phyloP scores from a whole-genome alignment of 352 stramenopile genomes.

The Aphanomyces euteiches region DNA sequence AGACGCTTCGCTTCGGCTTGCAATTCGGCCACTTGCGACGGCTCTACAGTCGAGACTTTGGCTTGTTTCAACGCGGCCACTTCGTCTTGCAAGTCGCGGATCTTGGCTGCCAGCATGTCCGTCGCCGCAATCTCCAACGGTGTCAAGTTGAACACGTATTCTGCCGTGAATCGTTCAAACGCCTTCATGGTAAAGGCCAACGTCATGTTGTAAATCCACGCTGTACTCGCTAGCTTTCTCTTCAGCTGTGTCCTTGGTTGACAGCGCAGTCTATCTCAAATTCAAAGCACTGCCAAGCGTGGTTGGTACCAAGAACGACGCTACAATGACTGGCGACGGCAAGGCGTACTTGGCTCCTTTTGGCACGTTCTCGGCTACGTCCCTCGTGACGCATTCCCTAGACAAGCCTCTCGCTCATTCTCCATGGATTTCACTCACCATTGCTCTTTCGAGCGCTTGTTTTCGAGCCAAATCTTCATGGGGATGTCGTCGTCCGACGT shows the following conservation, averaged over 20 bases:
- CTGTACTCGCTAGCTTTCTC: background rate
- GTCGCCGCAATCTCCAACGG: background rate
- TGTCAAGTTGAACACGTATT: background rate
- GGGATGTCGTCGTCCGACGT: background rate
- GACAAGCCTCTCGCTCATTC: background rate
- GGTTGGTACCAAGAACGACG: too few species aligned
- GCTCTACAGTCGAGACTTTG: too few species aligned
- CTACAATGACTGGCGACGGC: background rate
- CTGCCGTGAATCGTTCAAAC: background rate
- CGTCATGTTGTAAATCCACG: background rate
- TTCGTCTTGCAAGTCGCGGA: constrained; percentile 9
- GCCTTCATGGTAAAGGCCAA: background rate
- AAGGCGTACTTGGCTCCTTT: background rate
- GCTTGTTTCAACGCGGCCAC: background rate
- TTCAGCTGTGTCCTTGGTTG: background rate
- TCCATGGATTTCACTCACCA: background rate
- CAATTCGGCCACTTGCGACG: too few species aligned
- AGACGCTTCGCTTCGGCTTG: too few species aligned
- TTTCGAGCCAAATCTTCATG: background rate
- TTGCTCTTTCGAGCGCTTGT: background rate
- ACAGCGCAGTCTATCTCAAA: background rate
- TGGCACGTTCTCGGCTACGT: background rate
- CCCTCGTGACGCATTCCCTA: background rate
- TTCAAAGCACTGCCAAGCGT: background rate
- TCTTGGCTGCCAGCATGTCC: background rate